These are phyloP conservation scores for Arthrinium puccinioides DNA, from an alignment of 2,329 filamentous ascomycete genomes.

Conservation along the genomic window DNA sequence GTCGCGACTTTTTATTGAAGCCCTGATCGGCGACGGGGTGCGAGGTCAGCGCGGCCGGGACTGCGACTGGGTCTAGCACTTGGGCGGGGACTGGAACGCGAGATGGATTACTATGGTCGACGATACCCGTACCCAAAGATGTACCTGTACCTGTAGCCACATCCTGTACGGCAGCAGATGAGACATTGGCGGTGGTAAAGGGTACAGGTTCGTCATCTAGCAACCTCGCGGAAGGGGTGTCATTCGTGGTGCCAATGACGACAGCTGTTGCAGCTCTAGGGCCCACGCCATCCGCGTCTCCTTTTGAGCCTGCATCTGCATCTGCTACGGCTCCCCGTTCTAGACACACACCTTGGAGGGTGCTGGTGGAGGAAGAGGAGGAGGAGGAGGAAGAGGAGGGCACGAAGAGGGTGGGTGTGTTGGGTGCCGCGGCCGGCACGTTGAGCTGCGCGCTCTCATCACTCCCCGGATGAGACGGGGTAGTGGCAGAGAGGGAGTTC, in stretches of 20 bases:
- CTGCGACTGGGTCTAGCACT: background rate
- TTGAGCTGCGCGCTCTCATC: no score
- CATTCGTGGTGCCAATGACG: slow-evolving; percentile 18
- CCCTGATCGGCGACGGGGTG: slow-evolving; percentile 24
- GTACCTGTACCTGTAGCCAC: slow-evolving; percentile 6
- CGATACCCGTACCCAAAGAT: slow-evolving; percentile 4
- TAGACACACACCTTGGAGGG: slow-evolving; percentile 10
- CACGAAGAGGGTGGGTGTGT: background rate
- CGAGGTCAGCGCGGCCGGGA: slow-evolving; percentile 15
- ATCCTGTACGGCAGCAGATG: no score
- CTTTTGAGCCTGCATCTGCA: background rate
- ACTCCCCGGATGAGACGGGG: no score
- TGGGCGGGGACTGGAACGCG: background rate
- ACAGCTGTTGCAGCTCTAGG: slow-evolving; percentile 11
- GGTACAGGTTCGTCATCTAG: slow-evolving; percentile 5
- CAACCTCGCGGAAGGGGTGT: slow-evolving; percentile 17
- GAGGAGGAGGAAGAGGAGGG: slow-evolving; percentile 17
- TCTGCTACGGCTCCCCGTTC: background rate
- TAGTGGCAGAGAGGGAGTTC: slow-evolving; percentile 24
- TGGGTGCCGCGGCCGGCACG: background rate
- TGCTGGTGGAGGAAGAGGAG: slow-evolving; percentile 5
- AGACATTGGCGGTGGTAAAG: slow-evolving; percentile 6
- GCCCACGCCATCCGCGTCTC: slow-evolving; percentile 10
- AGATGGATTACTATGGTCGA: slow-evolving; percentile 3
- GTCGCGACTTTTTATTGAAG: slow-evolving; percentile 39